Percentiles rank a stretch among this genome's conserved stretches.
Conservation (phyloP, 768 basidiomycete species). For the Podaxis pistillaris region DNA sequence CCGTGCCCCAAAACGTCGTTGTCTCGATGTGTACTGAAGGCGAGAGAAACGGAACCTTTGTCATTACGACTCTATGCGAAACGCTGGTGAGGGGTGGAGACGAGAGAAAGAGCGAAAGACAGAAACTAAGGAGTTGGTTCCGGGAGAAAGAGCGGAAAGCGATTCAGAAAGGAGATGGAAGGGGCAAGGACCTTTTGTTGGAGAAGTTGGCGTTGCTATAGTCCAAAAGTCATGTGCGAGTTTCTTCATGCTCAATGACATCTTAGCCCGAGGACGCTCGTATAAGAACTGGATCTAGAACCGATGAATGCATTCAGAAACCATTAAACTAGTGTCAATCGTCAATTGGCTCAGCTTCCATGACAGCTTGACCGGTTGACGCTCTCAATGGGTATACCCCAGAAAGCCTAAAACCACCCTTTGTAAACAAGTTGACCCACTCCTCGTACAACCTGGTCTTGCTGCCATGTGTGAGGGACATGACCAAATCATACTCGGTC, state of each 20-base stretch:
- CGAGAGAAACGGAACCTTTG: slow-evolving; percentile 64
- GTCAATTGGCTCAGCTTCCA: not conserved
- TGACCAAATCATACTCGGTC: not conserved
- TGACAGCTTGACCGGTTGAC: not conserved
- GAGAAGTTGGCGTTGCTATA: slow-evolving; percentile 47
- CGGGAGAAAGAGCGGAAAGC: slow-evolving; percentile 39
- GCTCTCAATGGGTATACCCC: not conserved
- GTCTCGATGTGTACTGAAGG: slow-evolving; percentile 56
- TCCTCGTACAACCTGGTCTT: not conserved
- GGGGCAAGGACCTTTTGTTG: slow-evolving; percentile 70
- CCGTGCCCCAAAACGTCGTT: slow-evolving; percentile 50
- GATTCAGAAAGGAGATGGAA: slow-evolving; percentile 55
- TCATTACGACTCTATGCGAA: slow-evolving; percentile 72
- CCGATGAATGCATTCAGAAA: not conserved
- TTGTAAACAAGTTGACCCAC: not conserved
- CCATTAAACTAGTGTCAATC: not conserved
- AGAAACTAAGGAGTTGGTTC: slow-evolving; percentile 60
- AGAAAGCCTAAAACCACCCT: not conserved
- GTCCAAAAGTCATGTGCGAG: slow-evolving; percentile 1
- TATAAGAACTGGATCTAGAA: not conserved
- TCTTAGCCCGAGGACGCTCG: not conserved
- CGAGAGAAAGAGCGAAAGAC: slow-evolving; percentile 36
- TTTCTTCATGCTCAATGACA: not conserved
- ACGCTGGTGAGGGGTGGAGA: slow-evolving; percentile 39
- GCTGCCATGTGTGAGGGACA: not conserved